phyloP scores from a whole-genome alignment of 2,329 filamentous ascomycete genomes.

The Xylaria sp. region DNA sequence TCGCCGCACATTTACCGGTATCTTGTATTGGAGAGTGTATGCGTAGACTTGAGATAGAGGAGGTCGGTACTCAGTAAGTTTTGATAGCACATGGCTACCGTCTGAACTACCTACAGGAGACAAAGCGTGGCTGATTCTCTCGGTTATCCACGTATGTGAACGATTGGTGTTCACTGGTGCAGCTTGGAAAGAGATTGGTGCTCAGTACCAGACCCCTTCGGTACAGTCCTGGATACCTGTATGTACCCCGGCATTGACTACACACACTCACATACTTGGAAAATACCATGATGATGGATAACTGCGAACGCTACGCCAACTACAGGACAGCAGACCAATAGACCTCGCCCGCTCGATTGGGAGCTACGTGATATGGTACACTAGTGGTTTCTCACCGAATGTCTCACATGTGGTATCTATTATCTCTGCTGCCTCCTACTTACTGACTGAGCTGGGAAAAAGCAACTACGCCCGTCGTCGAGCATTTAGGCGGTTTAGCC shows the following conservation, averaged over 20 bases:
- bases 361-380: background rate
- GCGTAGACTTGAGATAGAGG: background rate
- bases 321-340: slow-evolving; percentile 20
- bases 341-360: background rate
- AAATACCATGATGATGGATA: slow-evolving; percentile 24
- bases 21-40: background rate
- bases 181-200: slow-evolving; percentile 8
- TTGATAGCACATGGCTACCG: background rate
- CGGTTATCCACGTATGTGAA: background rate
- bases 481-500: background rate
- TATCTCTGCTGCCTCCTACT: background rate
- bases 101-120: background rate
- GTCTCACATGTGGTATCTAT: slow-evolving; percentile 4
- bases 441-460: slow-evolving; percentile 21
- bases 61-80: background rate
- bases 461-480: slow-evolving; percentile 7
- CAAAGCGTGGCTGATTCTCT: background rate
- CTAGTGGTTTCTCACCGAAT: slow-evolving; percentile 6
- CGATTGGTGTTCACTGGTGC: slow-evolving; percentile 6
- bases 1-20: background rate
- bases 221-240: background rate
- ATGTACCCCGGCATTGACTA: slow-evolving; percentile 28
- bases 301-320: slow-evolving; percentile 21
- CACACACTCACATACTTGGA: slow-evolving; percentile 16
- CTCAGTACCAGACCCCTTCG: background rate